These are phyloP conservation scores for Meyerozyma sp. DNA, from an alignment of 1,139 yeast species.

Conservation along the genomic window DNA sequence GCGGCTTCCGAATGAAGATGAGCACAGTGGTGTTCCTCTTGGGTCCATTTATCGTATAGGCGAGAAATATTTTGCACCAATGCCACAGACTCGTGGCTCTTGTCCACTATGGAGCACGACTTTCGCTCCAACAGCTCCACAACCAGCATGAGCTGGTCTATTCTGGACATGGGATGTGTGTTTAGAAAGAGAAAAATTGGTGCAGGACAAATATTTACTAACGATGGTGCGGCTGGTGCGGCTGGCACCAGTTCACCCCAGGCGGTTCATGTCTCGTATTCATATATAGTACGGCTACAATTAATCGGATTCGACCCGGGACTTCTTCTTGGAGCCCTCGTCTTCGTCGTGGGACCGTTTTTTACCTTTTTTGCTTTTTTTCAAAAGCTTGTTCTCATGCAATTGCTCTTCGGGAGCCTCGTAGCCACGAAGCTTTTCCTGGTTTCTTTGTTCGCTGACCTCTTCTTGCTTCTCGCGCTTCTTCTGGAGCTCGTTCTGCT, in stretches of 20 bases:
- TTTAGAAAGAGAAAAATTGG: neutral
- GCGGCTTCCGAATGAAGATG: neutral
- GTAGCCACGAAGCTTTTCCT: constrained; percentile 72
- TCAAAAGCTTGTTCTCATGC: constrained; percentile 31
- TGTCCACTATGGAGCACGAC: neutral
- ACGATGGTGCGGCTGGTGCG: neutral
- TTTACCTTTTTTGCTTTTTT: constrained; percentile 12
- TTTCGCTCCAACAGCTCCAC: neutral
- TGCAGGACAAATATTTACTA: constrained; percentile 1
- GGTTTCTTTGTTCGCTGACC: constrained; percentile 57
- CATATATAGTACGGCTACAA: neutral
- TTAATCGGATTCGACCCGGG: neutral
- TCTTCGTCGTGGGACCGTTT: constrained; percentile 5
- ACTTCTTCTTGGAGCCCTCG: neutral
- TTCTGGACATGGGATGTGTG: neutral
- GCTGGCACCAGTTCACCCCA: neutral
- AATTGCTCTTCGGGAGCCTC: constrained; percentile 77
- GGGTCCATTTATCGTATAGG: neutral
- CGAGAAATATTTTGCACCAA: neutral
- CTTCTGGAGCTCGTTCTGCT: constrained; percentile 63
- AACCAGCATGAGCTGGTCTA: constrained; percentile 1
- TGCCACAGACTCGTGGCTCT: neutral
- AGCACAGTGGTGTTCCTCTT: neutral
- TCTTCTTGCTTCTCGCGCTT: constrained; percentile 77
- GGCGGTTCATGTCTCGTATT: neutral